Evolutionary conservation across 2,329 filamentous ascomycete species (phyloP), one percentile per base, ranked within the genome.

Genomic region (Pyrenophora teres): DNA sequence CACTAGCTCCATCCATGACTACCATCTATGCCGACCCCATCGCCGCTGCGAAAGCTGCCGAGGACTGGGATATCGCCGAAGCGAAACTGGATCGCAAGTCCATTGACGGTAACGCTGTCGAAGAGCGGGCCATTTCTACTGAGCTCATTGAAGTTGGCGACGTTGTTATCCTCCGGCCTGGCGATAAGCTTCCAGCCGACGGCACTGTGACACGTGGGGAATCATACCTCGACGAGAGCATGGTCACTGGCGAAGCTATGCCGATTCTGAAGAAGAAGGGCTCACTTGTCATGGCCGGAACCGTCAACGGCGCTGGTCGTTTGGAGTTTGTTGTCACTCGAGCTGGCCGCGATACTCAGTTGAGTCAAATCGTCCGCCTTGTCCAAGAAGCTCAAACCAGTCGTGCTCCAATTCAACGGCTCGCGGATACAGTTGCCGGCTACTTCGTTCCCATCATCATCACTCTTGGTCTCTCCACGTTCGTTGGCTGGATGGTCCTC

Each of bases 241-340:
- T 97, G 93, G 92, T 99, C 41, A 99, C 94, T 5, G 94, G 94
- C 60, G 94, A 99, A 77, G 89, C 94, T 2, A 93, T 97, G 83
- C 93, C 94, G 0, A 92, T 97, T 31, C 86, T 91, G 65, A 99
- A 99, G 77, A 87, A 84, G 62, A 87, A 90, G 65, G 91, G 89
- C 7, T 86, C 86, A 61, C 76, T 84, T 37, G 79, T 99, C 50
- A 94, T 97, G 71, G 94, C 92, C 43, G 94, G 94, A 25, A 97
- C 94, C 2, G 93, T 99, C 67, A 99, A 99, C 70, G 91, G 92
- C 19, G 88, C 92, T 58, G 94, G 94, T 2, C 87, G 93, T 40
- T 80, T 97, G 33, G 94, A 97, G 72, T 94, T 97, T 74, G 86
- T 89, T 37, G 94, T 99, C 52, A 96, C 90, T 3, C 85, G 93